Conservation (phyloP, 495 filamentous ascomycete species). For the Podospora fimiseda region DNA sequence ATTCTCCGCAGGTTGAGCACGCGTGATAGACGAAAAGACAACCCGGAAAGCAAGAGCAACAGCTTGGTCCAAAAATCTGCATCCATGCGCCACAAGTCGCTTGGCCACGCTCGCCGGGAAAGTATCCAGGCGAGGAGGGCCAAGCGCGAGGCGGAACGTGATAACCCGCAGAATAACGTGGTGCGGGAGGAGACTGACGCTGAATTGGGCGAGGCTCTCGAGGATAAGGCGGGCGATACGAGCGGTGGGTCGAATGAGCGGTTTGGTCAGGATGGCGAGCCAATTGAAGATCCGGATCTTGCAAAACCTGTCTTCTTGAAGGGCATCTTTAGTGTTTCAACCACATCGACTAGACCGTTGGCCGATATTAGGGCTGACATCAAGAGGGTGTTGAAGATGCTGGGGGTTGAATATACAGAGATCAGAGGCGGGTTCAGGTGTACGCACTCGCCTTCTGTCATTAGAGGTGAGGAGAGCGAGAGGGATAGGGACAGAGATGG, state of each 20-base stretch:
- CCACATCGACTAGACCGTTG: slow-evolving; percentile 87
- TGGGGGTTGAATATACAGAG: slow-evolving; percentile 85
- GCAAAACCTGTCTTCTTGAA: slow-evolving; percentile 95
- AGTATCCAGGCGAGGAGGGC: slow-evolving; percentile 77
- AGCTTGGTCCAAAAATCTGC: slow-evolving; percentile 38
- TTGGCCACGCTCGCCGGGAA: slow-evolving; percentile 83
- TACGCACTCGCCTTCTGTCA: slow-evolving; percentile 76
- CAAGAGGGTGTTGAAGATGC: slow-evolving; percentile 78
- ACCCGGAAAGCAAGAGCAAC: slow-evolving; percentile 35
- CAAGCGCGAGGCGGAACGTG: slow-evolving; percentile 48
- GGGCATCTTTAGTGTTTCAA: slow-evolving; percentile 94
- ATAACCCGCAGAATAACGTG: slow-evolving; percentile 51
- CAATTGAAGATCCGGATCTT: slow-evolving; percentile 44
- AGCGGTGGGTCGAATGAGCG: slow-evolving; percentile 48
- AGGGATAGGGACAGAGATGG: neutral
- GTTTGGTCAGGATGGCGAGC: slow-evolving; percentile 29
- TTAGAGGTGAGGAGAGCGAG: neutral
- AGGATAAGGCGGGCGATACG: slow-evolving; percentile 24
- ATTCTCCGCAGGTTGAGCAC: slow-evolving; percentile 89
- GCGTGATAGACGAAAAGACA: slow-evolving; percentile 57
- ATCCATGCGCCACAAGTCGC: slow-evolving; percentile 74
- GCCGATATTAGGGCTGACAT: slow-evolving; percentile 81
- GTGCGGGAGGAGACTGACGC: slow-evolving; percentile 77
- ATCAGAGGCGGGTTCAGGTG: slow-evolving; percentile 93
- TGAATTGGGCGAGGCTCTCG: slow-evolving; percentile 38